Percentiles rank a stretch among this genome's conserved stretches.
These are phyloP conservation scores for Narthecium ossifragum DNA, from an alignment of 106 monocot genomes.

Conservation along the genomic window DNA sequence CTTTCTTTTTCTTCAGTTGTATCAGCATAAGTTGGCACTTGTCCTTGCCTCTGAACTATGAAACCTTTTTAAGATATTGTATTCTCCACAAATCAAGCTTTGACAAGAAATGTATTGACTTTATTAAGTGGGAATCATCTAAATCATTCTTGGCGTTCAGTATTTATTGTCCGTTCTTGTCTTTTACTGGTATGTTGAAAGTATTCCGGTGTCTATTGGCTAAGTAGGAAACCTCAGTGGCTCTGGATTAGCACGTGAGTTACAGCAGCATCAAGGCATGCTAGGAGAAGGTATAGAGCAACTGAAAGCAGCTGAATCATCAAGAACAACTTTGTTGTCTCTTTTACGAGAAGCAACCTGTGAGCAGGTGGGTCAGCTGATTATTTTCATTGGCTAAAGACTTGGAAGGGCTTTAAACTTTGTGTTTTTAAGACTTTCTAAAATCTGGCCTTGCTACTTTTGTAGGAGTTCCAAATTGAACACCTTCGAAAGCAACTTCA, in stretches of 20 bases:
- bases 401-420: neutral
- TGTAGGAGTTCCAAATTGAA: neutral
- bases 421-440: neutral
- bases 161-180: too few species aligned
- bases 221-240: neutral
- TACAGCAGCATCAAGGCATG: neutral
- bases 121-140: too few species aligned
- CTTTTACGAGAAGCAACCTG: neutral
- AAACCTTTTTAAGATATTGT: too few species aligned
- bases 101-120: too few species aligned
- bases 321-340: neutral
- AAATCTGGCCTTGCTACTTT: neutral
- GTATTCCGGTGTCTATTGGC: too few species aligned
- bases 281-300: neutral
- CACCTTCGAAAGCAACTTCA: neutral
- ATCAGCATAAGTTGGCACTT: too few species aligned
- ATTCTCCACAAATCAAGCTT: too few species aligned
- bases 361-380: neutral
- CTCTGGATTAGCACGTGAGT: neutral
- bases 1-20: too few species aligned
- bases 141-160: too few species aligned
- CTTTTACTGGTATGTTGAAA: too few species aligned
- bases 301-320: neutral
- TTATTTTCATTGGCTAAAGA: neutral
- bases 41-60: too few species aligned